Evolutionary conservation across 1,139 yeast species (phyloP), one percentile per base, ranked within the genome.

Genomic region (Diutina scorzettiae): DNA sequence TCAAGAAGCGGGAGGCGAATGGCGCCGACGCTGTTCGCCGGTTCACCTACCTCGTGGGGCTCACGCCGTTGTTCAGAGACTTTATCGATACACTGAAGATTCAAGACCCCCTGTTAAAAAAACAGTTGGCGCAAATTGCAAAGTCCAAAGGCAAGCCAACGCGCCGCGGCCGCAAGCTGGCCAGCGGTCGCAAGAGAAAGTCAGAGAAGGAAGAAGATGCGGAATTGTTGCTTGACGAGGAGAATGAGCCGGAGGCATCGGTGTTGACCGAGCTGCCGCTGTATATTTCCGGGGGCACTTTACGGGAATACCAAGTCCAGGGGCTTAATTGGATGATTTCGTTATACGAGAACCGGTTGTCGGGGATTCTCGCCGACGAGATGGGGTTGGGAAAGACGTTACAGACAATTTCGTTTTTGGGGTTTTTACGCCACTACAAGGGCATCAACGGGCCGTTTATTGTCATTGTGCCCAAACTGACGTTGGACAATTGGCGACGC

Each of bases 341-440:
- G 1, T 64, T 89, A 44, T 81, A 82, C 55, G 93, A 84, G 51
- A 86, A 89, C 61, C 78, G 81, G 53, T 71, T 89, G 44, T 79
- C 93, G 1, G 97, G 97, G 41, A 89, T 91, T 41, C 69, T 91
- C 46, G 98, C 98, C 8, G 98, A 91, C 62, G 98, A 91, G 60
- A 91, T 91, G 98, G 98, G 98, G 1, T 71, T 91, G 45, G 98
- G 98, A 46, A 91, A 91, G 58, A 91, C 98, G 1, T 68, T 91
- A 46, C 98, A 91, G 59, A 86, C 96, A 0, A 86, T 91, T 46
- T 78, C 97, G 5, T 82, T 82, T 51, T 62, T 82, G 43, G 91
- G 91, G 1, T 81, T 78, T 52, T 62, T 82, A 42, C 66, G 91
- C 47, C 80, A 76, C 53, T 60, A 75, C 43, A 74, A 70, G 50